Conservation (phyloP, 139 green algal genomes). For the Mesotaenium endlicherianum region DNA sequence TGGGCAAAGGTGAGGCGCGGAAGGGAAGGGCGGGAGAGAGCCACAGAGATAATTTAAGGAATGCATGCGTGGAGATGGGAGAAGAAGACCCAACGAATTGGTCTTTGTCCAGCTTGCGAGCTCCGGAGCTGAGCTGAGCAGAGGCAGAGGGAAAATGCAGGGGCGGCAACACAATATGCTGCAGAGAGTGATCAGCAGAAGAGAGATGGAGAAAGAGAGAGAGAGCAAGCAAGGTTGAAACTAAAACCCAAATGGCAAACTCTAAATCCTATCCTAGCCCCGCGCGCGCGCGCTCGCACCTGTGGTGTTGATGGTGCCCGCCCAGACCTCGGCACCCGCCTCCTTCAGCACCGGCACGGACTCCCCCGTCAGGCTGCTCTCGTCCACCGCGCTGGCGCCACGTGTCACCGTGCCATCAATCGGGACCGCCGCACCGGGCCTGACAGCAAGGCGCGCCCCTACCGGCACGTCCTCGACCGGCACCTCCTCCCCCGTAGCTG, state of each 20-base stretch:
- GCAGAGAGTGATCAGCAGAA: neutral
- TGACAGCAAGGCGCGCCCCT: constrained; percentile 2
- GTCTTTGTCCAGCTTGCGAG: no score
- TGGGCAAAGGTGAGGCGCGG: neutral
- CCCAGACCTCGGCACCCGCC: constrained; percentile 57
- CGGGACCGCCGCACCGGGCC: constrained; percentile 68
- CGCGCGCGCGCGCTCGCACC: neutral
- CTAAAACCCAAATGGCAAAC: neutral
- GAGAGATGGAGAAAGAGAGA: neutral
- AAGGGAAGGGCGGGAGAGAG: neutral
- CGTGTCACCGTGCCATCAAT: constrained; percentile 70
- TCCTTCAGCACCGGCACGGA: constrained; percentile 60
- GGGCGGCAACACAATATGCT: neutral
- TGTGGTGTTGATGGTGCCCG: constrained; percentile 57
- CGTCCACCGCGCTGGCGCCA: constrained; percentile 66
- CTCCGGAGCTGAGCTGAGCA: no score
- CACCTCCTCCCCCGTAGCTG: constrained; percentile 9
- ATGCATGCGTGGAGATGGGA: neutral
- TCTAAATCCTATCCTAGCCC: no score
- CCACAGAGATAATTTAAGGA: neutral
- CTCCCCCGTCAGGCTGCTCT: constrained; percentile 78
- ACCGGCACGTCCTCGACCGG: constrained; percentile 6
- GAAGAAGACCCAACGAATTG: no score
- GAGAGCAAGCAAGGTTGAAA: neutral
- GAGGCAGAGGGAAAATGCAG: neutral